These are phyloP conservation scores for Scheffersomyces cryptocercus DNA, from an alignment of 1,139 yeast species.

Conservation along the genomic window DNA sequence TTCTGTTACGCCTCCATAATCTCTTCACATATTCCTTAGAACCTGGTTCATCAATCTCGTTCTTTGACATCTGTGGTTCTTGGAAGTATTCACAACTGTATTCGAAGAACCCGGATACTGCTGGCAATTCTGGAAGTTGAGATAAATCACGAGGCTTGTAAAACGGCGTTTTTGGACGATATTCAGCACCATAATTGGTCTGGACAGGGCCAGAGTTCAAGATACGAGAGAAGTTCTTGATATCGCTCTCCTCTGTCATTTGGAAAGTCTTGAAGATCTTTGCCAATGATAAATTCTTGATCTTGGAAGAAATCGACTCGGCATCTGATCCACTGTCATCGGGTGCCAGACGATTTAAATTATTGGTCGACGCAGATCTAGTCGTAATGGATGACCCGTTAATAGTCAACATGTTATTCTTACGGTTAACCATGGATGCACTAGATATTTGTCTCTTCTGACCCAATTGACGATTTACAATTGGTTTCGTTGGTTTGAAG, in stretches of 20 bases:
- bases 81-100: conserved; percentile 92
- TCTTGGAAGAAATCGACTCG: conserved; percentile 38
- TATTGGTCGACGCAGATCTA: conserved; percentile 36
- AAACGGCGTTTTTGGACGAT: conserved; percentile 53
- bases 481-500: conserved; percentile 37
- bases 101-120: conserved; percentile 76
- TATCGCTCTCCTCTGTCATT: conserved; percentile 41
- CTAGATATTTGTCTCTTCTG: conserved; percentile 36
- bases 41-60: conserved; percentile 91
- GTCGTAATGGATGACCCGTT: conserved; percentile 31
- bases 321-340: conserved; percentile 26
- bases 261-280: conserved; percentile 46
- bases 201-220: conserved; percentile 44
- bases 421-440: conserved; percentile 32
- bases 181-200: conserved; percentile 51
- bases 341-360: conserved; percentile 13
- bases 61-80: conserved; percentile 90
- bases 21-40: conserved; percentile 81
- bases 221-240: conserved; percentile 39
- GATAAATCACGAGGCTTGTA: conserved; percentile 41
- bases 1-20: conserved; percentile 87
- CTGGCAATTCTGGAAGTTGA: conserved; percentile 53
- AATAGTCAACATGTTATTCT: conserved; percentile 28
- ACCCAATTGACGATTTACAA: conserved; percentile 29
- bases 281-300: conserved; percentile 43